Conservation (phyloP, 2,329 filamentous ascomycete genomes). For the Paracorniculantispora psalliotae region DNA sequence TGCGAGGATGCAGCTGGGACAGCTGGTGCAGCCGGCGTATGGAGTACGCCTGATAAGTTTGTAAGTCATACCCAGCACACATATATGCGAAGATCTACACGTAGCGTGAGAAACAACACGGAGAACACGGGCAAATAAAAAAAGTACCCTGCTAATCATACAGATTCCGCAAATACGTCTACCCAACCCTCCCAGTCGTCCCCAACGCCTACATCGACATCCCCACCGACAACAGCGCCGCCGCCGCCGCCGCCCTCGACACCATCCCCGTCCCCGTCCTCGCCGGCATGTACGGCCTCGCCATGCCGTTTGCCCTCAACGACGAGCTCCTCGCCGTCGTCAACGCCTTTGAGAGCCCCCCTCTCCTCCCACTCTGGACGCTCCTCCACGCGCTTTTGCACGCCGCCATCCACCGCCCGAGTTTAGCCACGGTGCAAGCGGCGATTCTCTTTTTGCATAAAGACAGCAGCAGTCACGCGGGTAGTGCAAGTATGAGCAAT, state of each 20-base stretch:
- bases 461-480: not conserved
- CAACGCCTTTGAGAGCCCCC: constrained; percentile 5
- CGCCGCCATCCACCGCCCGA: constrained; percentile 8
- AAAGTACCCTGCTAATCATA: not conserved
- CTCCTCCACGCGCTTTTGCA: constrained; percentile 13
- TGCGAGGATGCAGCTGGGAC: constrained; percentile 1
- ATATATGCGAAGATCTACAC: too few relatives aligned
- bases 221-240: not conserved
- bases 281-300: constrained; percentile 15
- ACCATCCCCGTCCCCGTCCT: constrained; percentile 11
- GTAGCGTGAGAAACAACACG: too few relatives aligned
- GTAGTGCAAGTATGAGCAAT: too few relatives aligned
- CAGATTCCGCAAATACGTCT: constrained; percentile 16
- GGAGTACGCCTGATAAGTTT: constrained; percentile 12
- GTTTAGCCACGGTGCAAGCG: constrained; percentile 10
- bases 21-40: constrained; percentile 10
- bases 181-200: constrained; percentile 13
- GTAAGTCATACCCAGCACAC: constrained; percentile 4
- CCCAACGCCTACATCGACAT: constrained; percentile 14
- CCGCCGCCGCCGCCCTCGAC: not conserved
- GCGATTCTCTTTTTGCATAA: constrained; percentile 15
- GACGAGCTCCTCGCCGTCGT: constrained; percentile 14
- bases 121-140: too few relatives aligned
- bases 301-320: constrained; percentile 15
- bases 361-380: constrained; percentile 8